Conservation (phyloP, 768 basidiomycete species). For the Lentinula lateritia region DNA sequence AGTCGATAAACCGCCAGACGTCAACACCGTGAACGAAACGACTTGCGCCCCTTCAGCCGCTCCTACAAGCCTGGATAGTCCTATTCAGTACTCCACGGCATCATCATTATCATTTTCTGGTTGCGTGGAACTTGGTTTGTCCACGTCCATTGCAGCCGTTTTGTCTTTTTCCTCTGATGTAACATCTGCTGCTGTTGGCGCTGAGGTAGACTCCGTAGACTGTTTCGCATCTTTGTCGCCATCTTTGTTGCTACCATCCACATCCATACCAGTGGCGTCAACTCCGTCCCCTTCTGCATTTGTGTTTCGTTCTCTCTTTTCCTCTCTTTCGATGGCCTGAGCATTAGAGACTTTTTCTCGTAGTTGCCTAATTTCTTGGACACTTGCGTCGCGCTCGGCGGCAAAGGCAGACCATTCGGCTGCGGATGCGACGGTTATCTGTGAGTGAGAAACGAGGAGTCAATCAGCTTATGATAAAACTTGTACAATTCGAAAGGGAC, state of each 20-base stretch:
- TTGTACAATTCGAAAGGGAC: conserved; percentile 11
- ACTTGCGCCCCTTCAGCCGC: neutral
- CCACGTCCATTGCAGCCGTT: conserved; percentile 34
- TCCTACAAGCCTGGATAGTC: neutral
- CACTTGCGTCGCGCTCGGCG: conserved; percentile 50
- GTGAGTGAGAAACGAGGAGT: neutral
- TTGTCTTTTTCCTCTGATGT: conserved; percentile 27
- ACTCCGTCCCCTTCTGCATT: conserved; percentile 11
- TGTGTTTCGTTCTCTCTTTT: neutral
- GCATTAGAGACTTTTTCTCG: conserved; percentile 57
- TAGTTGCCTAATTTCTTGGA: conserved; percentile 57
- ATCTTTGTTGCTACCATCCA: neutral
- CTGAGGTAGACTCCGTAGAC: conserved; percentile 1
- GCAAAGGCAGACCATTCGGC: conserved; percentile 66
- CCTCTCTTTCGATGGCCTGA: conserved; percentile 16
- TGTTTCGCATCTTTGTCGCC: neutral
- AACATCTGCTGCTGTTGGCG: neutral
- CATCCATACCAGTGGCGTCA: conserved; percentile 28
- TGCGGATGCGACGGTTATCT: conserved; percentile 61
- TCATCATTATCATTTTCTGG: conserved; percentile 66
- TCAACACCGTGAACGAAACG: neutral
- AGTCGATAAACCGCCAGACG: too few species aligned
- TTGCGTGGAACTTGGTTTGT: conserved; percentile 30
- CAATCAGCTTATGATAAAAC: conserved; percentile 1
- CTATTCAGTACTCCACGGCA: conserved; percentile 59